Percentiles rank a stretch among this genome's conserved stretches.
Conservation (phyloP, 2,329 filamentous ascomycete genomes). For the Calcarisporium arbuscula region DNA sequence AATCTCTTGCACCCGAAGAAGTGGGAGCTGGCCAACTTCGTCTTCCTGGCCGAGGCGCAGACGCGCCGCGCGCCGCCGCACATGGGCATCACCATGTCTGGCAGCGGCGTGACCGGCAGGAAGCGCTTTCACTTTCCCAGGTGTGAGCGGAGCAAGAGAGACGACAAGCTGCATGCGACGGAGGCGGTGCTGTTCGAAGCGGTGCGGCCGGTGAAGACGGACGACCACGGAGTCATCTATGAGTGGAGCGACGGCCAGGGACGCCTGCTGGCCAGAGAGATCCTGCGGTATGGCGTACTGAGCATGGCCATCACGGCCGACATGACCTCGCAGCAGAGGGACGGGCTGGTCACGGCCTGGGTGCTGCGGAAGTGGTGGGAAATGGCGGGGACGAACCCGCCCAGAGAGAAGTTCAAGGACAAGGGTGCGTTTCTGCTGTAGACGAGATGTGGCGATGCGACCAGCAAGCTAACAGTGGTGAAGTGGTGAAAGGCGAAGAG, state of each 20-base stretch:
- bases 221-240: slow-evolving; percentile 18
- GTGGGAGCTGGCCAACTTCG: slow-evolving; percentile 21
- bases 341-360: slow-evolving; percentile 30
- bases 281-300: slow-evolving; percentile 18
- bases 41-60: slow-evolving; percentile 25
- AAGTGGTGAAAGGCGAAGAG: too few relatives aligned
- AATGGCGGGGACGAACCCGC: slow-evolving; percentile 17
- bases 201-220: slow-evolving; percentile 15
- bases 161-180: slow-evolving; percentile 15
- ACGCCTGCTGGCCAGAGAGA: slow-evolving; percentile 25
- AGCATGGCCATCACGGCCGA: slow-evolving; percentile 24
- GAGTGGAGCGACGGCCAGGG: slow-evolving; percentile 26
- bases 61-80: too few relatives aligned
- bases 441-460: too few relatives aligned
- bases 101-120: slow-evolving; percentile 17
- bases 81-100: too few relatives aligned
- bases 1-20: slow-evolving; percentile 25
- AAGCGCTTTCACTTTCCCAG: slow-evolving; percentile 16
- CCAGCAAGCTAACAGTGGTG: too few relatives aligned
- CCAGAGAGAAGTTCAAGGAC: slow-evolving; percentile 11
- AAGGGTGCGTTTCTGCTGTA: slow-evolving; percentile 10
- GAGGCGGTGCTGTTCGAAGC: slow-evolving; percentile 22
- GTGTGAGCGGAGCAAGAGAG: too few relatives aligned
- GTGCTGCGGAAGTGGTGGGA: slow-evolving; percentile 27
- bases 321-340: slow-evolving; percentile 20